A percentile compares a stretch with the other conserved stretches of the same genome.
Conservation (phyloP, 2,329 filamentous ascomycete species). For the Penicillium sp. region DNA sequence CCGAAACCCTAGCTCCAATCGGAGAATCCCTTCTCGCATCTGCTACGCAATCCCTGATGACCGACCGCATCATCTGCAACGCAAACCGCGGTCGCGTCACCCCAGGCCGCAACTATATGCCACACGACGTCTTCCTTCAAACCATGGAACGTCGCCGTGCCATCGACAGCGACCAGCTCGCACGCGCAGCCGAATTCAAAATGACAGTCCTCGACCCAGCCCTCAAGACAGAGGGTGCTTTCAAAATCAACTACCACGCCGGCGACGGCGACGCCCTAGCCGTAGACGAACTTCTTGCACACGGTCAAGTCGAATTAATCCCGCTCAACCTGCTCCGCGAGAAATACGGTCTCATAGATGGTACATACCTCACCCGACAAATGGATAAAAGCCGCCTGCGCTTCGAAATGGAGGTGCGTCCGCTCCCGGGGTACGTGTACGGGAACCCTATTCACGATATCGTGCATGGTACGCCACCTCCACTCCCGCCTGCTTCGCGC, state of each 20-base stretch:
- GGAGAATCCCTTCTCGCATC: conserved; percentile 37
- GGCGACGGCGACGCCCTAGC: conserved; percentile 48
- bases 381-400: conserved; percentile 47
- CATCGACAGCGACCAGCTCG: conserved; percentile 43
- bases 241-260: conserved; percentile 36
- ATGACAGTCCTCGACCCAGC: conserved; percentile 40
- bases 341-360: conserved; percentile 49
- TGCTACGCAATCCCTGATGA: conserved; percentile 43
- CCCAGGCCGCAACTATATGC: conserved; percentile 47
- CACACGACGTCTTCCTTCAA: conserved; percentile 44
- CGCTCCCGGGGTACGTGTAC: conserved; percentile 38
- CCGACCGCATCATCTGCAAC: conserved; percentile 41
- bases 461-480: conserved; percentile 22
- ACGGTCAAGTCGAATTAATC: conserved; percentile 36
- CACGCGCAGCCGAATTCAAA: conserved; percentile 46
- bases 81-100: conserved; percentile 40
- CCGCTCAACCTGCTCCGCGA: conserved; percentile 44
- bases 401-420: conserved; percentile 44
- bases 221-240: conserved; percentile 33
- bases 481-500: conserved; percentile 21
- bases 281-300: conserved; percentile 43
- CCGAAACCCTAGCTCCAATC: conserved; percentile 32
- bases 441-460: conserved; percentile 39
- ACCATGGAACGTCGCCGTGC: conserved; percentile 42
- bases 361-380: conserved; percentile 47